phyloP scores from a whole-genome alignment of 495 filamentous ascomycete species.

The Staphylotrichum tortipilum region DNA sequence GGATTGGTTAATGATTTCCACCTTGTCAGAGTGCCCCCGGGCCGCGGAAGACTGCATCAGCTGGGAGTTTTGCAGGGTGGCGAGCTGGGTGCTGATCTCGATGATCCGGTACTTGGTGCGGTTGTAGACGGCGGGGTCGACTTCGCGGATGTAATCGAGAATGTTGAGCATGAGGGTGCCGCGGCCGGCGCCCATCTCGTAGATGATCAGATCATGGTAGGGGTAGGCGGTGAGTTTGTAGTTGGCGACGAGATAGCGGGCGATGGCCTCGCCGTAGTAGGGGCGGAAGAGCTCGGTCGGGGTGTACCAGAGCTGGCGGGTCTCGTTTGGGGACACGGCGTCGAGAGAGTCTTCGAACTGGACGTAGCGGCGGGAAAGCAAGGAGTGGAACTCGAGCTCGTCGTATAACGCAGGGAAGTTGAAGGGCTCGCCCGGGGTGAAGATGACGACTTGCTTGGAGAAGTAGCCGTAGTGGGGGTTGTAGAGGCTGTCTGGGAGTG shows the following conservation, averaged over 20 bases:
- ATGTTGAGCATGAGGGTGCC: constrained; percentile 98
- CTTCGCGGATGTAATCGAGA: constrained; percentile 87
- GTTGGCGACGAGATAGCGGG: constrained; percentile 86
- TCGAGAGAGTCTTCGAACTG: constrained; percentile 88
- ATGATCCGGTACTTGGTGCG: constrained; percentile 93
- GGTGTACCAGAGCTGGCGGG: constrained; percentile 95
- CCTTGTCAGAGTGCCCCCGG: constrained; percentile 68
- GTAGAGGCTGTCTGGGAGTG: constrained; percentile 73
- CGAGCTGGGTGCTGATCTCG: constrained; percentile 79
- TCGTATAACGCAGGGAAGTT: constrained; percentile 72
- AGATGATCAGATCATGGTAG: constrained; percentile 94
- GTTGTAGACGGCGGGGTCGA: constrained; percentile 84
- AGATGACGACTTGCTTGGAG: constrained; percentile 93
- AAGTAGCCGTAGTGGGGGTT: constrained; percentile 98
- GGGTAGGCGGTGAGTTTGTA: constrained; percentile 92
- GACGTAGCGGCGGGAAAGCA: constrained; percentile 70
- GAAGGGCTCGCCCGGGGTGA: constrained; percentile 88
- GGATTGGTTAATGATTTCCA: constrained; percentile 88
- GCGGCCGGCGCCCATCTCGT: constrained; percentile 96
- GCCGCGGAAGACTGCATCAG: constrained; percentile 53
- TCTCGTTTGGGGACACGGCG: constrained; percentile 50
- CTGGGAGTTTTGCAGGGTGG: constrained; percentile 64
- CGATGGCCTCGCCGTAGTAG: constrained; percentile 94
- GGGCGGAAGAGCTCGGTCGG: constrained; percentile 95
- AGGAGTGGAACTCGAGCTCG: constrained; percentile 69